Evolutionary conservation across 768 basidiomycete species (phyloP), one percentile per base, ranked within the genome.

Genomic region (Inosperma sp.): DNA sequence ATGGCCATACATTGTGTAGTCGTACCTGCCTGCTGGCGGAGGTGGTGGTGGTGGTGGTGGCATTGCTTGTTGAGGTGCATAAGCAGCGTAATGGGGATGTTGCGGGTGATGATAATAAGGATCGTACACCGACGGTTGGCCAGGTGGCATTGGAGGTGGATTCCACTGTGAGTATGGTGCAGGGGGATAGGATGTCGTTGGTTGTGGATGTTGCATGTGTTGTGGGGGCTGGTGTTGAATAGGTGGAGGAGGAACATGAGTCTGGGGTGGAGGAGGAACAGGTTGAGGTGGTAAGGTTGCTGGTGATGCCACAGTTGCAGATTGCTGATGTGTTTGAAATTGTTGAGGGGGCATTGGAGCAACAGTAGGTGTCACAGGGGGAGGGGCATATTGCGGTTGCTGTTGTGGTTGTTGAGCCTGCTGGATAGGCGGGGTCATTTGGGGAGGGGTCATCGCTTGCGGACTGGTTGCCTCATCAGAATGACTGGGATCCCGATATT

Each of bases 101-200:
- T 54, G 64, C 27, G 62, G 63, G 30, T 63, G 64, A 36, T 66
- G 67, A 36, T 66, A 63, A 34, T 67, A 66, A 6, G 66, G 65
- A 34, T 64, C 62, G 39, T 71, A 67, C 2, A 58, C 55, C 12
- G 60, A 57, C 30, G 59, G 64, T 19, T 57, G 62, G 7, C 62
- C 64, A 3, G 57, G 61, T 7, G 55, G 64, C 0, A 22, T 25
- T 47, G 59, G 64, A n/a, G 57, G 59, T n/a, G 53, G 55, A 43
- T 56, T 59, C 56, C 60, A 58, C 49, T 63, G 62, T 6, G 59
- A 21, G 52, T 61, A 62, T 23, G 64, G 59, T 53, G 55, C 61
- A n/a, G 60, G 61, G 2, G 61, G 58, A 26, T 52, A 59, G 16
- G 55, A 52, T 7, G 49, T 41, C 7, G 43, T 43, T 17, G 54